Conservation (phyloP, 2,329 filamentous ascomycete genomes). For the Fusarium bulbicola region DNA sequence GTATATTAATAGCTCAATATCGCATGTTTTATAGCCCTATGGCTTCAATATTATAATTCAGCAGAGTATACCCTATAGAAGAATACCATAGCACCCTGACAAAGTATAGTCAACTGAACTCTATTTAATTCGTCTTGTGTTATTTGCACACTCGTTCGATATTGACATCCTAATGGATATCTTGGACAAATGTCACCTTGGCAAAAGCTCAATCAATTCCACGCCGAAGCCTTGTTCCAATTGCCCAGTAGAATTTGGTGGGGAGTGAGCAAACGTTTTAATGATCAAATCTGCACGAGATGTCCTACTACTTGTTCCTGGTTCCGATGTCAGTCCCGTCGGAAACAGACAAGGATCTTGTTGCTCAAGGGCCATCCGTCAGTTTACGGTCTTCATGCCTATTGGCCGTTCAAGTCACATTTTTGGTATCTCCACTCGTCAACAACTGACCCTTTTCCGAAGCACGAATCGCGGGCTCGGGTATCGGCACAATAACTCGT, state of each 20-base stretch:
- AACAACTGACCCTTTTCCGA: neutral
- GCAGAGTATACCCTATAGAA: neutral
- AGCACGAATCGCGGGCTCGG: neutral
- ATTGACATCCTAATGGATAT: accelerated
- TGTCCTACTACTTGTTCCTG: neutral
- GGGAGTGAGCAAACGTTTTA: neutral
- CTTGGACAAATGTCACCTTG: accelerated
- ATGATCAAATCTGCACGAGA: neutral
- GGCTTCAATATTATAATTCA: neutral
- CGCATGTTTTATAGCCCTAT: neutral
- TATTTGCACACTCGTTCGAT: neutral
- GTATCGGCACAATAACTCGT: neutral
- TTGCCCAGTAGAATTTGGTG: neutral
- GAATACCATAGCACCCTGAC: neutral
- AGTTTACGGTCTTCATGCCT: neutral
- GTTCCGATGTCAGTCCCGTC: neutral
- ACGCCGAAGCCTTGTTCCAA: accelerated
- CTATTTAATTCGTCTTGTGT: neutral
- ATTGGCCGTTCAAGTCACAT: neutral
- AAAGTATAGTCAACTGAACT: neutral
- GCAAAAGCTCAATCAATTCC: neutral
- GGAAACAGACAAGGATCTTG: neutral
- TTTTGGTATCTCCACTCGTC: neutral
- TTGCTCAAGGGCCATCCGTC: too few species aligned
- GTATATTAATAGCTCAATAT: neutral